Evolutionary conservation across 306 rosid genomes (phyloP).

Genomic region (Corylus avellana): DNA sequence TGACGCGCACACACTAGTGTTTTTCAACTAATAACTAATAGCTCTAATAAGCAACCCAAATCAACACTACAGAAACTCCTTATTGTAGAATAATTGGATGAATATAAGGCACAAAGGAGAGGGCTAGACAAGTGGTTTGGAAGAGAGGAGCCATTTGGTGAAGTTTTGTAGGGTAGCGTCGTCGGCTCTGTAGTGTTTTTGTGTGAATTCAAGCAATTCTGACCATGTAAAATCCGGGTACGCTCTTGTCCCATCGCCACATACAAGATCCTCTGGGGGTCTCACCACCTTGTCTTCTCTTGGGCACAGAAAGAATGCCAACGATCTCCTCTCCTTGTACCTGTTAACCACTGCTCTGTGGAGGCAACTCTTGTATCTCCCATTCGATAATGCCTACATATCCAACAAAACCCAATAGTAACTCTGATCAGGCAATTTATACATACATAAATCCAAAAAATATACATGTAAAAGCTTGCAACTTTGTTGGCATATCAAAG

Average conservation of each 20-base stretch:
- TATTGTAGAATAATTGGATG: not conserved
- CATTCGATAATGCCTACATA: constrained; percentile 51
- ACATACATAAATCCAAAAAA: too few species aligned
- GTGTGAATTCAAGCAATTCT: constrained; percentile 58
- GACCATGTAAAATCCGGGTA: constrained; percentile 86
- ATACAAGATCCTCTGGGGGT: constrained; percentile 55
- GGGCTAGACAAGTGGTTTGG: constrained; percentile 22
- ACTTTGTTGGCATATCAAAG: too few species aligned
- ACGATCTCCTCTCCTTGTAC: constrained; percentile 55
- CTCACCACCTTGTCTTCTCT: constrained; percentile 63
- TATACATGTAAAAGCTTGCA: too few species aligned
- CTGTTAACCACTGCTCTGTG: constrained; percentile 77
- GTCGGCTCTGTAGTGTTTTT: constrained; percentile 66
- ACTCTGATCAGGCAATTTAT: too few species aligned
- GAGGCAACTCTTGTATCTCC: constrained; percentile 61
- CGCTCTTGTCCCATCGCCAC: constrained; percentile 38
- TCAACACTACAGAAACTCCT: not conserved
- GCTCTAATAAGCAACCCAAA: not conserved
- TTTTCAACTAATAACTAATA: too few species aligned
- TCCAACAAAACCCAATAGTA: constrained; percentile 16
- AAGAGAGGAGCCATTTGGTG: constrained; percentile 56
- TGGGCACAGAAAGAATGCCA: constrained; percentile 84
- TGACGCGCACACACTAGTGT: too few species aligned
- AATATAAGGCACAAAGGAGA: not conserved
- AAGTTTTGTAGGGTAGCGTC: constrained; percentile 62